Base-by-base conservation (phyloP, 495 filamentous ascomycete species). In the Penicillium crystallinum region DNA sequence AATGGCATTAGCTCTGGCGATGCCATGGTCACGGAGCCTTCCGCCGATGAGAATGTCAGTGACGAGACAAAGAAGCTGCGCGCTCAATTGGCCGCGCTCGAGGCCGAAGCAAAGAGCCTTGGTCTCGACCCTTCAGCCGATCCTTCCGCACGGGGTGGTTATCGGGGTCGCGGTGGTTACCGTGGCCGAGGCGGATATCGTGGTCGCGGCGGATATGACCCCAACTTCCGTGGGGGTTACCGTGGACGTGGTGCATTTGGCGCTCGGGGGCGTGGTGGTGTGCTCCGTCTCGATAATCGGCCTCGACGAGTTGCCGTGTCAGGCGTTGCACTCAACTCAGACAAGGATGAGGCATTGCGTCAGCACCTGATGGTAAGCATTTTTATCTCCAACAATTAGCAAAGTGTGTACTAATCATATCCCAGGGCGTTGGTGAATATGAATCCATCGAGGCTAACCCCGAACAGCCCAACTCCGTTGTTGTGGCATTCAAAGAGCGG, bases 401-500 rank as follows among this genome's bases (percentile, higher is more conserved):
- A 55, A 17, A n/a, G n/a, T 15, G 52, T 23, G 18, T 51, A 44
- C 49, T 56, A 48, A 61, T 46, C 8, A 12, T 34, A 2, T 36
- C 29, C 3, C 53, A 96, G 91, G 86, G 85, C 55, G 80, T 91
- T 47, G 87, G 89, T 45, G 90, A 96, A 54, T 91, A 88, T 59
- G 83, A 90, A 47, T 81, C 81, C 35, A 85, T 97, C 47, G 81
- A 90, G 46, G 70, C 77, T 1, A 82, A 85, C 55, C 79, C 85
- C 0, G 67, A 79, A 2, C 71, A 77, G 21, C 56, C 77, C 4
- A 72, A 83, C 56, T 77, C 78, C 21, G 63, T 87, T 65, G 54
- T 88, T 65, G 80, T 97, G 48, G 80, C 80, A 2, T 98, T 97
- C 67, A 91, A 88, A 57, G 90, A 98, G 59, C 86, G 93, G 36